These are phyloP conservation scores for Daldinia vernicosa DNA, from an alignment of 495 filamentous ascomycete species.

Conservation along the genomic window DNA sequence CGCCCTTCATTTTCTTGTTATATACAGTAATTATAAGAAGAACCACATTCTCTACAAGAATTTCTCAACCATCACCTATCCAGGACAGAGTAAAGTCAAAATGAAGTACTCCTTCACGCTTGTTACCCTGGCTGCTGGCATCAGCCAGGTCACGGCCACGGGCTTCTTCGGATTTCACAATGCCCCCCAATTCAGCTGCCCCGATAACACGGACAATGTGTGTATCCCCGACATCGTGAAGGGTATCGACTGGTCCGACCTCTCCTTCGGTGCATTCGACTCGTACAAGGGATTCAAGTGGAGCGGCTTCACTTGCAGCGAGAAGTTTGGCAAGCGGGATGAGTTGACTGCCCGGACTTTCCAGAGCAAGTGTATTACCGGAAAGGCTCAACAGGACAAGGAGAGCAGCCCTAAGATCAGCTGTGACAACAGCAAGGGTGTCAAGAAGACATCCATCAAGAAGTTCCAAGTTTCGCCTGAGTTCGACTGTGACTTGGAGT, in stretches of 20 bases:
- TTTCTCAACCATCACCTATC: constrained; percentile 20
- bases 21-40: constrained; percentile 42
- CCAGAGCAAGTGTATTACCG: constrained; percentile 72
- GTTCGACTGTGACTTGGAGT: constrained; percentile 78
- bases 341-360: constrained; percentile 56
- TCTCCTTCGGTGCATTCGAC: constrained; percentile 68
- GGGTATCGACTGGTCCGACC: constrained; percentile 77
- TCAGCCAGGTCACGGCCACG: constrained; percentile 66
- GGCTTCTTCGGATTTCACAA: constrained; percentile 62
- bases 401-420: constrained; percentile 66
- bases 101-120: constrained; percentile 62
- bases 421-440: constrained; percentile 56
- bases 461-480: constrained; percentile 75
- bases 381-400: constrained; percentile 59
- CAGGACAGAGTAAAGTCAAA: constrained; percentile 40
- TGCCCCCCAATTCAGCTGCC: constrained; percentile 69
- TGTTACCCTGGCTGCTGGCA: constrained; percentile 64
- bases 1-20: constrained; percentile 45
- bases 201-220: constrained; percentile 77
- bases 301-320: constrained; percentile 71
- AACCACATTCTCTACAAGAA: constrained; percentile 38
- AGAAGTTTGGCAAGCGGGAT: constrained; percentile 62
- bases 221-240: constrained; percentile 71
- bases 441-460: constrained; percentile 76
- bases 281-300: constrained; percentile 78